Percentiles rank a stretch among this genome's conserved stretches.
Conservation (phyloP, 2,329 filamentous ascomycete genomes). For the Aspergillus tubingensis region DNA sequence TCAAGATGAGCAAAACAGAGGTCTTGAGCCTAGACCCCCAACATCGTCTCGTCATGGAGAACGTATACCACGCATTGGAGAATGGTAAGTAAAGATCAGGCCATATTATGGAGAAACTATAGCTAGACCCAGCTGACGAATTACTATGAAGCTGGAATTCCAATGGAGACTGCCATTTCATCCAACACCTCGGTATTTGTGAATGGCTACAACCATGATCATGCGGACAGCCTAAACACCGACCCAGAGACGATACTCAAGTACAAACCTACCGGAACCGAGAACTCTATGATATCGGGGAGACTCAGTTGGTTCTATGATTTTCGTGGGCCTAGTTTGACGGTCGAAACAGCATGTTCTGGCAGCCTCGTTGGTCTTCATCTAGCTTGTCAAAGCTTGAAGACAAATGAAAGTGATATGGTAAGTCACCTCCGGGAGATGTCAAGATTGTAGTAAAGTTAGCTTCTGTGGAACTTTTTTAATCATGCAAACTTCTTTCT, state of each 20-base stretch:
- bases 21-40: conserved; percentile 35
- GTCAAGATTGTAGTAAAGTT: too few species aligned
- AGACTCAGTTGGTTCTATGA: conserved; percentile 1
- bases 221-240: conserved; percentile 24
- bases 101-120: too few species aligned
- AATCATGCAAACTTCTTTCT: too few species aligned
- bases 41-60: conserved; percentile 37
- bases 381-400: conserved; percentile 38
- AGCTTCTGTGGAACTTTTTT: too few species aligned
- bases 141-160: conserved; percentile 22
- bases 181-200: conserved; percentile 32
- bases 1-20: conserved; percentile 32
- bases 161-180: conserved; percentile 24
- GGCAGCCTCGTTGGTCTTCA: conserved; percentile 41
- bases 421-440: conserved; percentile 12
- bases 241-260: conserved; percentile 27
- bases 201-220: conserved; percentile 31
- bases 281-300: conserved; percentile 25
- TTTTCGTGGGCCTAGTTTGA: conserved; percentile 33
- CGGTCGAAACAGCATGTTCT: conserved; percentile 47
- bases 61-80: conserved; percentile 37
- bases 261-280: conserved; percentile 25
- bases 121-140: neutral
- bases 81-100: conserved; percentile 16
- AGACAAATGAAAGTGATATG: conserved; percentile 25